These are phyloP conservation scores for Penicillium janthinellum DNA, from an alignment of 2,329 filamentous ascomycete species.

Conservation along the genomic window DNA sequence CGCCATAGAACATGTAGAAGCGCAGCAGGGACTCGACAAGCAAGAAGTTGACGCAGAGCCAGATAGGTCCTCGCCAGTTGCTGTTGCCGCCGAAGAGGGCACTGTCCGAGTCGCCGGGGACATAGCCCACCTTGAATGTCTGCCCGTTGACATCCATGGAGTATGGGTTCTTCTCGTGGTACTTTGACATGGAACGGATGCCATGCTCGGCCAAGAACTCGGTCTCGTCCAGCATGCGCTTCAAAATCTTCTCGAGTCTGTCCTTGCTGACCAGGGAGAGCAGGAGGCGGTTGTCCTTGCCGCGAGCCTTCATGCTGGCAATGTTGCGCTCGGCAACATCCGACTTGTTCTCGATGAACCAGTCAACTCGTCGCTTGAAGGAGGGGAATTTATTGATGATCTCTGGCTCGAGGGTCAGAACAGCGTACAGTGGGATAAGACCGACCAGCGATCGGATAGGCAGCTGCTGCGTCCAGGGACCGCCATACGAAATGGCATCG, in stretches of 20 bases:
- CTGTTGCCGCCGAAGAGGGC: conserved; percentile 95
- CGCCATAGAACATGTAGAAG: conserved; percentile 95
- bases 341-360: conserved; percentile 86
- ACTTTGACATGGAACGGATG: conserved; percentile 88
- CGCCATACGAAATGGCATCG: conserved; percentile 94
- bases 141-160: conserved; percentile 96
- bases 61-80: conserved; percentile 95
- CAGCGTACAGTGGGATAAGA: conserved; percentile 89
- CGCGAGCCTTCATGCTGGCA: conserved; percentile 85
- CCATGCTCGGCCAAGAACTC: conserved; percentile 91
- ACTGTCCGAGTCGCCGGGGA: conserved; percentile 94
- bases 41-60: conserved; percentile 94
- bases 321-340: conserved; percentile 93
- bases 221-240: conserved; percentile 89
- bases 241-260: conserved; percentile 83
- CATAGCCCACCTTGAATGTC: conserved; percentile 81
- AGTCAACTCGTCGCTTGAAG: conserved; percentile 90
- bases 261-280: conserved; percentile 91
- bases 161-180: conserved; percentile 85
- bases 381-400: conserved; percentile 86
- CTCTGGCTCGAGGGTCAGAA: conserved; percentile 88
- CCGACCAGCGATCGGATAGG: conserved; percentile 90
- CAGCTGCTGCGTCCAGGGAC: conserved; percentile 89
- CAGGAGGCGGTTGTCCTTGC: conserved; percentile 84
- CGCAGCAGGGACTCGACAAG: conserved; percentile 91